Evolutionary conservation across 768 basidiomycete genomes (phyloP), one percentile per base, ranked within the genome.

Genomic region (Botryobasidium botryosum): DNA sequence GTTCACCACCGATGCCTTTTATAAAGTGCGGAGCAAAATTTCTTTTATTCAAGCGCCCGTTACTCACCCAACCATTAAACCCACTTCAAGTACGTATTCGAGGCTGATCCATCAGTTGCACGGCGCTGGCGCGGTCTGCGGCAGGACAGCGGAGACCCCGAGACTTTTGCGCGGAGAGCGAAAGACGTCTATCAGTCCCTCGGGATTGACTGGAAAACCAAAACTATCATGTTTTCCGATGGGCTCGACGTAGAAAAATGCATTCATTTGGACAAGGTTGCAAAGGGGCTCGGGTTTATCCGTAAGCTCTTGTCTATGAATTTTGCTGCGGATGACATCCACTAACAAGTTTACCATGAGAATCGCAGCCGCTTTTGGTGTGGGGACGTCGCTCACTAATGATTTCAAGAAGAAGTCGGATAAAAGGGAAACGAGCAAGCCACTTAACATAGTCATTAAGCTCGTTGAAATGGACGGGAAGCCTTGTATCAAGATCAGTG

Each of bases 391-490:
- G 58, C 61, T 96, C 6, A 87, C 88, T 13, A 96, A 94, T 56
- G 90, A 94, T 60, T 94, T 91, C 63, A 33, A 40, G 1, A 48
- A 51, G 21, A 18, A 18, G 53, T 56, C 53, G 58, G 33, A 64
- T 65, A 26, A 65, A 61, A 49, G 56, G 59, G 71, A 72, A 55
- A 74, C 73, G 61, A 86, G 81, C 63, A 81, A 75, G 55, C 72
- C 87, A 18, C 59, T 94, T 50, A 94, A 92, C 56, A 96, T 97
- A 57, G 92, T 99, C 40, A 90, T 96, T 63, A 96, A 96, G 56
- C 67, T 99, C 6, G 70, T 74, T 31, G 69, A 73, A 36, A 77
- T 94, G 10, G 67, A 84, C 54, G 71, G 69, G 7, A 67, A 67
- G 46, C 74, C 77, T 1, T 92, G 88, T 52, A 74, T 97, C 52